Conservation (phyloP, 345 rosid species). For the Hirschfeldia incana region DNA sequence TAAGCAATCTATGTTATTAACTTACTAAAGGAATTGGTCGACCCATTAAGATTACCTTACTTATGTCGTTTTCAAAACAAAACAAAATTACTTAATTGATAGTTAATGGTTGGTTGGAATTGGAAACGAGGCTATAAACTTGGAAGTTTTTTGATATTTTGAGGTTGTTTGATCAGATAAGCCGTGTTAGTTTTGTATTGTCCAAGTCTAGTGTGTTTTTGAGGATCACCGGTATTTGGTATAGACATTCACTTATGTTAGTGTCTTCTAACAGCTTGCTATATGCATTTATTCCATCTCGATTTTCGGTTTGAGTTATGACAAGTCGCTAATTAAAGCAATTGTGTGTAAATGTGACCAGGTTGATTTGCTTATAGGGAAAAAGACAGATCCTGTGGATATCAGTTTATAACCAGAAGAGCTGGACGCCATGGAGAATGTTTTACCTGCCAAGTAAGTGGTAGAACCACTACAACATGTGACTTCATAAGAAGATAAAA, state of each 20-base stretch:
- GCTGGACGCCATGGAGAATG: not conserved
- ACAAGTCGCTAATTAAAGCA: not conserved
- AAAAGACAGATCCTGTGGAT: conserved; percentile 88
- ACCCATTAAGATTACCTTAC: not conserved
- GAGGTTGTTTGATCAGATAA: not conserved
- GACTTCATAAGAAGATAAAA: not conserved
- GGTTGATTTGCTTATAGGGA: conserved; percentile 53
- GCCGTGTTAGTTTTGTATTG: not conserved
- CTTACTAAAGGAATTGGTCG: not conserved
- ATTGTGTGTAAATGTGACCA: not conserved
- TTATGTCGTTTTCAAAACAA: not conserved
- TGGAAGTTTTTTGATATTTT: not conserved
- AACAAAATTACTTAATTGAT: not conserved
- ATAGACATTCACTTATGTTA: not conserved
- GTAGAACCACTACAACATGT: not conserved
- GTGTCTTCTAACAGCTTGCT: not conserved
- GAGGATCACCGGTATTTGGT: not conserved
- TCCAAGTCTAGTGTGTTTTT: not conserved
- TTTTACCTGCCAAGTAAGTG: not conserved
- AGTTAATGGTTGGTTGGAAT: not conserved
- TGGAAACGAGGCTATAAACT: not conserved
- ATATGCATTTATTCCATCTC: not conserved
- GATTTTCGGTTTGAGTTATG: not conserved
- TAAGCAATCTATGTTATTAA: conserved; percentile 38
- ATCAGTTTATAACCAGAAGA: conserved; percentile 87